Base-by-base conservation (phyloP, 805 yeast genomes). In the Yarrowia porcina region DNA sequence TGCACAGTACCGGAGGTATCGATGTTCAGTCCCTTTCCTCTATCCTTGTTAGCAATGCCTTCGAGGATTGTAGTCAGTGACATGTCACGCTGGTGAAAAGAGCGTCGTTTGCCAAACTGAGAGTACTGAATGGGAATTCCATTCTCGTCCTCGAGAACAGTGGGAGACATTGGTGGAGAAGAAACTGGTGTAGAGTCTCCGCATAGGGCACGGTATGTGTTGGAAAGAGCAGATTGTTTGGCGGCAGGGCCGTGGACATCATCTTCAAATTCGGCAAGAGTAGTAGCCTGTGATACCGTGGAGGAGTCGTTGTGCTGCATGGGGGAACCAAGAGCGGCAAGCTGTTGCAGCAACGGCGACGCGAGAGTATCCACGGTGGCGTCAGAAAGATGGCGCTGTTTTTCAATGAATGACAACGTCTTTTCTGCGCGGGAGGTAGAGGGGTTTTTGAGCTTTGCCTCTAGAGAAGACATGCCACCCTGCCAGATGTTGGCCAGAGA, bases 41-140 rank as follows among this genome's bases (percentile, higher is more conserved):
- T 61, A 18, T 68, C 69, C 23, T 63, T 64, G 27, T 66, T 67
- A 10, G 68, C 69, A 12, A 68, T 61, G n/a, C 67, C 70, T 61
- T 68, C 70, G 10, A 68, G 63, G n/a, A 68, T 63, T 7, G 69
- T 67, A 44, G 63, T 66, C 4, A 65, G 33, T 4, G 66, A 50
- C 45, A 50, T 38, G 20, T 41, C 49, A 4, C 49, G 49, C 23
- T 27, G 36, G 33, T 52, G 59, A 11, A 52, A 35, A 8, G 49
- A 39, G 15, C 61, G 35, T 56, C 61, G 13, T 17, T 45, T 33
- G 18, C 63, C 63, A n/a, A 45, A 35, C 33, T 33, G 42, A 13
- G 45, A 23, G 28, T 27, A 59, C 25, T 42, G 54, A 25, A 44
- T 59, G 41, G 63, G 63, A 12, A 56, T 56, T 0, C 39, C 38